Evolutionary conservation across 2,329 filamentous ascomycete genomes (phyloP), one percentile per base, ranked within the genome.

Genomic region (Cladosporium sp.): DNA sequence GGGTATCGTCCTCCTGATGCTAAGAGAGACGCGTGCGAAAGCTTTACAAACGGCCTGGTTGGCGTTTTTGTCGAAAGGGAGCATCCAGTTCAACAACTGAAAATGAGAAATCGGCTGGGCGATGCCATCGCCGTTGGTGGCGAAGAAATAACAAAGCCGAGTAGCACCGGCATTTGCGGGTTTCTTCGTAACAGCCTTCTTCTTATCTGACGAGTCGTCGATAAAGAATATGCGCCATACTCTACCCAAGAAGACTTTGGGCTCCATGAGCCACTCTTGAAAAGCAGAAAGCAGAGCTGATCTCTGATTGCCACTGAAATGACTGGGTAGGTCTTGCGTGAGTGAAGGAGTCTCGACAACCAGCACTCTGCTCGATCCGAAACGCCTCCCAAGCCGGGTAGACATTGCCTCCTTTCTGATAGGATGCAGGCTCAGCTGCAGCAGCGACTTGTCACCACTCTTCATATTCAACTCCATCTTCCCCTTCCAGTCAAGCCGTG

Each of bases 1-100:
- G 0, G 69, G 65, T 11, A 56, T 61, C 0, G 72, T 76, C 8
- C 64, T 62, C 0, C 74, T 76, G 0, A 73, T 59, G 0, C 52
- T 67, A 3, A 77, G 61, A 27, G 73, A 70, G 0, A 75, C 51
- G 4, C 74, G 64, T 11, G 72, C 65, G 52, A 64, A 74, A 0
- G 64, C 64, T 52, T 77, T 77, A 53, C 66, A 68, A 13, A 69
- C 70, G 2, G 54, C 50, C 53, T 72, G 68, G 0, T 65, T 1
- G 1, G 39, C 7, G 49, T 76, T 76, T 3, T 47, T 17, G 0
- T 40, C 20, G 7, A 73, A 61, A 0, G 68, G 67, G 4, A 76
- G 55, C 41, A 70, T 70, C 65, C 68, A 73, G 30, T 73, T 59
- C 1, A 75, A 19, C 45, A 74, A 53, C 7, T 68, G 60, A 0